Evolutionary conservation across 352 stramenopile species (phyloP).

Genomic region (Phytophthora hibernalis): DNA sequence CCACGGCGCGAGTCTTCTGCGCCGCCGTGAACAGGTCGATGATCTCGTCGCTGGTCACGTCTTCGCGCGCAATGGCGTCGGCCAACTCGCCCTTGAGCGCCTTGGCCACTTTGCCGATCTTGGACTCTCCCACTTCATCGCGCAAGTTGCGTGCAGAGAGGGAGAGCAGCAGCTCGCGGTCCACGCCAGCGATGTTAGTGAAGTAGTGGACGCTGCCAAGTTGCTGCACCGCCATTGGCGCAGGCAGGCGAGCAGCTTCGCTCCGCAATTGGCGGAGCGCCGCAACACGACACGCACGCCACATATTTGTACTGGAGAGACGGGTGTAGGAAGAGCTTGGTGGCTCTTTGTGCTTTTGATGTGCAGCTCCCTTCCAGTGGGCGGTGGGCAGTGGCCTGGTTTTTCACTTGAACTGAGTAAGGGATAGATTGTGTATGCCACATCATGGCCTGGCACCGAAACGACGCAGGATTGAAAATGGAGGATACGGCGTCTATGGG

Average conservation of each 20-base stretch:
- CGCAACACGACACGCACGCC: conserved; percentile 57
- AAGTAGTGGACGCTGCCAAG: conserved; percentile 33
- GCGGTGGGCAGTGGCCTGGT: conserved; percentile 25
- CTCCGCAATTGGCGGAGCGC: conserved; percentile 53
- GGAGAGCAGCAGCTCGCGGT: conserved; percentile 55
- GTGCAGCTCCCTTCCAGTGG: conserved; percentile 19
- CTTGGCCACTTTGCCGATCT: conserved; percentile 45
- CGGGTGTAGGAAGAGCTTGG: conserved; percentile 3
- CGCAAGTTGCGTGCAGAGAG: conserved; percentile 46
- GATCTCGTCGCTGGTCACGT: conserved; percentile 55
- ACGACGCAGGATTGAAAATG: conserved; percentile 24
- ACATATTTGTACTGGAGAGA: conserved; percentile 47
- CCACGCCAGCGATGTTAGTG: conserved; percentile 52
- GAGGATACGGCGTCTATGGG: conserved; percentile 29
- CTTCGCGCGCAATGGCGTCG: conserved; percentile 39
- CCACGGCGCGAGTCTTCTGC: conserved; percentile 53
- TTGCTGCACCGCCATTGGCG: conserved; percentile 22
- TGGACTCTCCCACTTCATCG: conserved; percentile 41
- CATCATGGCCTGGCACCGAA: conserved; percentile 11
- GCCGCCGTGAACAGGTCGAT: conserved; percentile 61
- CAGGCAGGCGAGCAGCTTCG: conserved; percentile 19
- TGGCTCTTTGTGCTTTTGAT: conserved; percentile 30
- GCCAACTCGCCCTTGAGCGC: conserved; percentile 50
- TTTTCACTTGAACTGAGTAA: conserved; percentile 30
- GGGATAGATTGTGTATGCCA: conserved; percentile 18